A percentile compares a stretch with the other conserved stretches of the same genome.
These are phyloP conservation scores for Ogataea parapolymorpha DNA, from an alignment of 805 yeast genomes.

Conservation along the genomic window DNA sequence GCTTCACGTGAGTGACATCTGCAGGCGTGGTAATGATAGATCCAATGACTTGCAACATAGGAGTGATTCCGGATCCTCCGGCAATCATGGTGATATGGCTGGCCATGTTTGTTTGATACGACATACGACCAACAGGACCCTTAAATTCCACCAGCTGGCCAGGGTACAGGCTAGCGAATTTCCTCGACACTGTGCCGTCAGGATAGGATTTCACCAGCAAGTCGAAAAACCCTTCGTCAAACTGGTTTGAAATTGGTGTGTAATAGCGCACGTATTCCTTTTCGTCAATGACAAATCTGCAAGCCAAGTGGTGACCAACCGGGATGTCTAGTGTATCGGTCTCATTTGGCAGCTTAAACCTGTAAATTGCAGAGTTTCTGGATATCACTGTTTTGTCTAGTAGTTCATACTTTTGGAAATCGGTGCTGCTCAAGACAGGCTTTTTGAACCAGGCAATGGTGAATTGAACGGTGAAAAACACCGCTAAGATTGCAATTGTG, in stretches of 20 bases:
- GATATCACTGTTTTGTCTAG: constrained; percentile 72
- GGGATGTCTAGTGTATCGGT: constrained; percentile 64
- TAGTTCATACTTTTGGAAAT: constrained; percentile 66
- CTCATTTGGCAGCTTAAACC: constrained; percentile 62
- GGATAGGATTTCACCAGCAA: constrained; percentile 72
- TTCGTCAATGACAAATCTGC: constrained; percentile 44
- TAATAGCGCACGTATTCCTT: constrained; percentile 62
- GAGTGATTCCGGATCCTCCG: constrained; percentile 90
- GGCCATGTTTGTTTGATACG: constrained; percentile 55
- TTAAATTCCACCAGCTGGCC: constrained; percentile 68
- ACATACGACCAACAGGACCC: constrained; percentile 77
- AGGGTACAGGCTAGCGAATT: constrained; percentile 58
- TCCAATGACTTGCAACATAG: constrained; percentile 77
- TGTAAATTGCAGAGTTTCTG: constrained; percentile 67
- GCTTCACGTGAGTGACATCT: constrained; percentile 56
- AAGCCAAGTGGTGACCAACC: constrained; percentile 73
- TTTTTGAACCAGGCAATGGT: constrained; percentile 34
- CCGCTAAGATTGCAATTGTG: constrained; percentile 37
- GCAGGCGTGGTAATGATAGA: constrained; percentile 66
- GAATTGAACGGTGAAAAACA: constrained; percentile 36
- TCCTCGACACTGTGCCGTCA: constrained; percentile 65
- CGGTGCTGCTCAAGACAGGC: constrained; percentile 44
- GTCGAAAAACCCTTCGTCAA: constrained; percentile 72
- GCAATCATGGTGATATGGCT: constrained; percentile 67
- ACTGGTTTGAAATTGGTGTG: constrained; percentile 70